Base-by-base conservation (phyloP, 1,284 basidiomycete genomes). In the Phaffia rhodozyma region DNA sequence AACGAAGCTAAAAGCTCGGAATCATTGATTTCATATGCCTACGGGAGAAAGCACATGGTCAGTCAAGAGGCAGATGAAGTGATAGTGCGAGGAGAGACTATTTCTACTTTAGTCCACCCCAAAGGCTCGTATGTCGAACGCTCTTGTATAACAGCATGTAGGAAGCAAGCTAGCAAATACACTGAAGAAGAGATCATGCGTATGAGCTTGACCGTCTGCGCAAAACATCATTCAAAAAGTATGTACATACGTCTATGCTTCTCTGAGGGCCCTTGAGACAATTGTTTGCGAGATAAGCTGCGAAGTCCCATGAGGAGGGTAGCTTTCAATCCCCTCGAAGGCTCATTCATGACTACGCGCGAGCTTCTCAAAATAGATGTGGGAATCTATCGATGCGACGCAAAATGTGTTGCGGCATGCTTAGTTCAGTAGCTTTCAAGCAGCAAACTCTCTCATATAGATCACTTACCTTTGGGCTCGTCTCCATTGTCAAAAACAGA, bases 401-500 rank as follows among this genome's bases (percentile, higher is more conserved):
- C 16, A 2, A 55, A 61, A 1, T 7, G 11, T 11, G 49, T 5
- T 16, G 30, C 27, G 34, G 38, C 61, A n/a, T 38, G 29, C 32
- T 27, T 1, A n/a, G 58, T 43, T 43, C 2, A 47, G 54, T 25
- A 21, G 29, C 18, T 32, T 20, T 16, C 0, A 21, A 16, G 30
- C 21, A 20, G 49, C 23, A 29, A 4, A 7, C 18, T 34, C 5
- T 5, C 6, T 43, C 11, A 43, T 11, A 43, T 3, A 34, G 3
- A 38, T 5, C 4, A 50, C 60, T 18, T 3, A 62, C 64, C 56
- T 72, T 71, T 0, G 73, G 72, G 72, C 90, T 93, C 25, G 89
- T 89, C 77, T 97, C 93, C 90, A 96, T 91, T 0, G 93, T 96
- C 58, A 97, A 80, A 83, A 97, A 97, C 13, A 97, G 81, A 29